phyloP scores from a whole-genome alignment of 192 early-diverging fungal genomes.

The Coemansia sp. region DNA sequence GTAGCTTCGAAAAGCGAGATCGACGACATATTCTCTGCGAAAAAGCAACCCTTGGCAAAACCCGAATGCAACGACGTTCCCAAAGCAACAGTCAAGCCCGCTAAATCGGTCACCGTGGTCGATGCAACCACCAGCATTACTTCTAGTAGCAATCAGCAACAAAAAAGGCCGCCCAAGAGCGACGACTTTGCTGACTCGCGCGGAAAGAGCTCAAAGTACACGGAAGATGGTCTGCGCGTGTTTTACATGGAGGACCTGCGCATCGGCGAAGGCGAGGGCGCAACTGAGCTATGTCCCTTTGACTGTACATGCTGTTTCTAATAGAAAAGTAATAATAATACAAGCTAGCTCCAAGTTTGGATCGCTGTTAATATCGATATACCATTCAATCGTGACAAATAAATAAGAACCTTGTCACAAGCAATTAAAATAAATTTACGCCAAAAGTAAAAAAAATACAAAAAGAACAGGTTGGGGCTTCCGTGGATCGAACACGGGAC shows the following conservation, averaged over 20 bases:
- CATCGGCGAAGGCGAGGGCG: constrained; percentile 49
- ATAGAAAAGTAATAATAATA: neutral
- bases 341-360: neutral
- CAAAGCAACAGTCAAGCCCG: no score
- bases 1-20: neutral
- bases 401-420: neutral
- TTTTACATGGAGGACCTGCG: constrained; percentile 45
- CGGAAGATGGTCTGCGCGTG: constrained; percentile 45
- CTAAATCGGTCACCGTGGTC: constrained; percentile 19
- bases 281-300: constrained; percentile 42
- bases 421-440: neutral
- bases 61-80: no score
- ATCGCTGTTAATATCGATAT: no score
- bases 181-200: constrained; percentile 42
- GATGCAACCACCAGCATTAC: constrained; percentile 22
- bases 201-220: constrained; percentile 47
- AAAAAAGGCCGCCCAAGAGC: constrained; percentile 11
- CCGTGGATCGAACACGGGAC: constrained; percentile 45
- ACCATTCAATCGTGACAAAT: neutral
- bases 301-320: constrained; percentile 49
- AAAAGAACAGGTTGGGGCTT: constrained; percentile 19
- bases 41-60: no score
- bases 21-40: no score
- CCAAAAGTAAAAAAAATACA: constrained; percentile 2
- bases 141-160: neutral